These are phyloP conservation scores for Eragrostis tef DNA, from an alignment of 202 grass and related monocot species.

Conservation along the genomic window DNA sequence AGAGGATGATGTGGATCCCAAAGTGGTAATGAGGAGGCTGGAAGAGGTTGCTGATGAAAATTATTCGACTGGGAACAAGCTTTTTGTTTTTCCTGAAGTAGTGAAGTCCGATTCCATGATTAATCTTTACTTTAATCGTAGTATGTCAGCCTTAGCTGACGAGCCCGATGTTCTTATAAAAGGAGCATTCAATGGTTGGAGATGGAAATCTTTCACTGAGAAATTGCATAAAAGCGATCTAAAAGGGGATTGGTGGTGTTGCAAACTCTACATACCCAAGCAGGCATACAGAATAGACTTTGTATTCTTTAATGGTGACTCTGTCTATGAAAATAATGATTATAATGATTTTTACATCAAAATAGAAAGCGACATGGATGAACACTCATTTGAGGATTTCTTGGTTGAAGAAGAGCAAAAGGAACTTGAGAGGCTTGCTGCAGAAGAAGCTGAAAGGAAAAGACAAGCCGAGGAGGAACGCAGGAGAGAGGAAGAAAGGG, in stretches of 20 bases:
- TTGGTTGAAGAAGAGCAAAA: constrained; percentile 74
- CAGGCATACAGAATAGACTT: constrained; percentile 93
- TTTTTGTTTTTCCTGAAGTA: constrained; percentile 73
- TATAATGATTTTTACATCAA: constrained; percentile 68
- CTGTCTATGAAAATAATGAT: constrained; percentile 83
- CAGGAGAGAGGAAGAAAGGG: constrained; percentile 68
- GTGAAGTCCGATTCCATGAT: constrained; percentile 60
- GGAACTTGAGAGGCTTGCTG: constrained; percentile 73
- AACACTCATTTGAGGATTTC: constrained; percentile 77
- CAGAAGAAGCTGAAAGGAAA: constrained; percentile 80
- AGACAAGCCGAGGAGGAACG: constrained; percentile 69
- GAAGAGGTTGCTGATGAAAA: constrained; percentile 71
- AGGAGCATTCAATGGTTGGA: constrained; percentile 93
- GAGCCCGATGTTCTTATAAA: constrained; percentile 69
- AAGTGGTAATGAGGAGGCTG: constrained; percentile 53
- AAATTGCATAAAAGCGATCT: constrained; percentile 72
- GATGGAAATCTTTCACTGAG: constrained; percentile 78
- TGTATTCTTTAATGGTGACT: constrained; percentile 84
- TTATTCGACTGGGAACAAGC: constrained; percentile 54
- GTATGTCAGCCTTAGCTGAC: constrained; percentile 62
- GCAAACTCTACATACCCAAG: constrained; percentile 82
- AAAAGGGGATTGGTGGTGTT: constrained; percentile 89
- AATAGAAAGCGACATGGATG: constrained; percentile 75
- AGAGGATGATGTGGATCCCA: constrained; percentile 48
- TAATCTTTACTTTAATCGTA: constrained; percentile 74